A percentile compares a stretch with the other conserved stretches of the same genome.
These are phyloP conservation scores for Fusarium annulatum DNA, from an alignment of 2,329 filamentous ascomycete species.

Conservation along the genomic window DNA sequence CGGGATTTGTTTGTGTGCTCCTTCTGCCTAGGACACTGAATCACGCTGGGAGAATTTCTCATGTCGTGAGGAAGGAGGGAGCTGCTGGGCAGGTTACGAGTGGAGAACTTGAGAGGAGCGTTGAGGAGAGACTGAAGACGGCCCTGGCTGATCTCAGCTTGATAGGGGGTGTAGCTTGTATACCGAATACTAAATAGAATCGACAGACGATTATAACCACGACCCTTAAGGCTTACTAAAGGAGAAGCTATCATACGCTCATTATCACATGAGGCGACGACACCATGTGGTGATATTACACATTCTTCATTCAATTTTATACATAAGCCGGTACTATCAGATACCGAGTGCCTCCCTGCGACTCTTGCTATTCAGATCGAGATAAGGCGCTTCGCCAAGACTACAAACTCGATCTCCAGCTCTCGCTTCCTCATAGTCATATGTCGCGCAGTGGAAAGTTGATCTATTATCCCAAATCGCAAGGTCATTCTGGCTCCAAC, in stretches of 20 bases:
- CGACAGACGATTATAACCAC: not conserved
- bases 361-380: constrained; percentile 52
- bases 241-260: no score
- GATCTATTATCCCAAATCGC: constrained; percentile 75
- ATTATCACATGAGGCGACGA: no score
- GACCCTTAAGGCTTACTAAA: not conserved
- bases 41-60: not conserved
- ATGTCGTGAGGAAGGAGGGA: not conserved
- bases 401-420: constrained; percentile 56
- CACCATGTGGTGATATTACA: not conserved
- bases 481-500: constrained; percentile 63
- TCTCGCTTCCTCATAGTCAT: constrained; percentile 64
- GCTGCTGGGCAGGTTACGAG: not conserved
- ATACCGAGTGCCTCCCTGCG: constrained; percentile 52
- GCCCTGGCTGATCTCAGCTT: not conserved
- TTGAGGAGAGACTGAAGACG: not conserved
- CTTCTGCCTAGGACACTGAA: not conserved
- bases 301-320: not conserved
- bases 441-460: constrained; percentile 66
- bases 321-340: not conserved
- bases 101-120: not conserved
- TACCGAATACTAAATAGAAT: not conserved
- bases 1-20: not conserved
- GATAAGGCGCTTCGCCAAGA: constrained; percentile 57
- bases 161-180: not conserved